Percentiles rank a stretch among this genome's conserved stretches.
phyloP scores from a whole-genome alignment of 2,329 filamentous ascomycete genomes.

The Penicillium sp. region DNA sequence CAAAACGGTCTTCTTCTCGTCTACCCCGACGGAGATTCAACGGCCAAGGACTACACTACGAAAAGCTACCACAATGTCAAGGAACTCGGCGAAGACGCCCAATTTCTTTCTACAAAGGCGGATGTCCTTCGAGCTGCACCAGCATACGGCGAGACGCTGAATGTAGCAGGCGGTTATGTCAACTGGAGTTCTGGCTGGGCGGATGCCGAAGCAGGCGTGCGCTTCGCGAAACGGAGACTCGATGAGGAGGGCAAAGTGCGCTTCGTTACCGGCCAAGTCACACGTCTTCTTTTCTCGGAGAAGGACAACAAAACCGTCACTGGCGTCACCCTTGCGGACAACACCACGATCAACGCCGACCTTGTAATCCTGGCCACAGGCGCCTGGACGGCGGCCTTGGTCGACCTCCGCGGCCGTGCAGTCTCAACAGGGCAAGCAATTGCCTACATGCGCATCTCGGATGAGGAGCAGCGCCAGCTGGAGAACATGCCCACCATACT shows the following conservation, averaged over 20 bases:
- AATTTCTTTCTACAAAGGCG: constrained; percentile 38
- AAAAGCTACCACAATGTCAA: constrained; percentile 50
- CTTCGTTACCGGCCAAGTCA: constrained; percentile 43
- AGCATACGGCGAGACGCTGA: constrained; percentile 38
- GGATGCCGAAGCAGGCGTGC: constrained; percentile 48
- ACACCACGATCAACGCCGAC: constrained; percentile 63
- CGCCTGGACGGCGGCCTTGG: constrained; percentile 79
- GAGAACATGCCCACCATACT: constrained; percentile 68
- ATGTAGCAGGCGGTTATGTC: constrained; percentile 49
- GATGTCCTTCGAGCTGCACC: constrained; percentile 42
- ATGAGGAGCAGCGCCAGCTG: constrained; percentile 70
- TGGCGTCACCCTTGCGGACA: constrained; percentile 59
- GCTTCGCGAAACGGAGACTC: constrained; percentile 43
- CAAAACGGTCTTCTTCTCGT: constrained; percentile 50
- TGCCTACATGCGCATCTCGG: constrained; percentile 75
- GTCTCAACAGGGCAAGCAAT: constrained; percentile 83
- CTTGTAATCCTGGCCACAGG: constrained; percentile 82
- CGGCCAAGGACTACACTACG: constrained; percentile 41
- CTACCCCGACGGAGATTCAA: constrained; percentile 37
- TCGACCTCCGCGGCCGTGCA: constrained; percentile 77
- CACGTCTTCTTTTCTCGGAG: constrained; percentile 37
- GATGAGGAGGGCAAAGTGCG: constrained; percentile 42
- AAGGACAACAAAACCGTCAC: constrained; percentile 27
- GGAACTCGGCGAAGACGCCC: constrained; percentile 37
- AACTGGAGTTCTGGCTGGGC: constrained; percentile 55